Evolutionary conservation across 441 rosid genomes (phyloP).

Genomic region (Jatropha multifida): DNA sequence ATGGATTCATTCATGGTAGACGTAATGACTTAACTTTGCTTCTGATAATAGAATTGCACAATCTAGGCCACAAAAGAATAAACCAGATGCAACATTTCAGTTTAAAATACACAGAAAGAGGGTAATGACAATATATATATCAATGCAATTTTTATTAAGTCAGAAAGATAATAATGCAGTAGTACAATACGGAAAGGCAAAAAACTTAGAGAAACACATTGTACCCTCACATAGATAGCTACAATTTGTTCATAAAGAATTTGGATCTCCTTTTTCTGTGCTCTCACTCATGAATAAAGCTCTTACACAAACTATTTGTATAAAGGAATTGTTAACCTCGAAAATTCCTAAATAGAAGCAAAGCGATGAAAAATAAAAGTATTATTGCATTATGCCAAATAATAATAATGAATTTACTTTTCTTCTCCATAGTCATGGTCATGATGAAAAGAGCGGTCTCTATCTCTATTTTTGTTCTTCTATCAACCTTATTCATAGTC

Average conservation of each 20-base stretch:
- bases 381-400: conserved; percentile 44
- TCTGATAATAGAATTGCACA: conserved; percentile 39
- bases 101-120: neutral
- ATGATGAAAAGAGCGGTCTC: too few species aligned
- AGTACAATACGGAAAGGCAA: conserved; percentile 13
- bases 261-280: conserved; percentile 76
- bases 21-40: conserved; percentile 73
- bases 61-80: conserved; percentile 16
- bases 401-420: too few species aligned
- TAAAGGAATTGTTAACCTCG: conserved; percentile 22
- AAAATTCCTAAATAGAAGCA: conserved; percentile 10
- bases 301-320: conserved; percentile 44
- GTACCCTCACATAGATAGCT: conserved; percentile 72
- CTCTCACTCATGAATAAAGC: conserved; percentile 54
- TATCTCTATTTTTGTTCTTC: too few species aligned
- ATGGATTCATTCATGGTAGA: conserved; percentile 57
- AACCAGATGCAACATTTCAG: conserved; percentile 16
- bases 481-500: too few species aligned
- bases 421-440: too few species aligned
- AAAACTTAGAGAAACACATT: conserved; percentile 14
- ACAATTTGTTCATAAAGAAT: conserved; percentile 77
- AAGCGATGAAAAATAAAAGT: conserved; percentile 15
- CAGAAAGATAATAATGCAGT: conserved; percentile 17
- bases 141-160: conserved; percentile 22
- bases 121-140: neutral